A percentile compares a stretch with the other conserved stretches of the same genome.
phyloP scores from a whole-genome alignment of 345 rosid genomes.

The Luvunga scandens region DNA sequence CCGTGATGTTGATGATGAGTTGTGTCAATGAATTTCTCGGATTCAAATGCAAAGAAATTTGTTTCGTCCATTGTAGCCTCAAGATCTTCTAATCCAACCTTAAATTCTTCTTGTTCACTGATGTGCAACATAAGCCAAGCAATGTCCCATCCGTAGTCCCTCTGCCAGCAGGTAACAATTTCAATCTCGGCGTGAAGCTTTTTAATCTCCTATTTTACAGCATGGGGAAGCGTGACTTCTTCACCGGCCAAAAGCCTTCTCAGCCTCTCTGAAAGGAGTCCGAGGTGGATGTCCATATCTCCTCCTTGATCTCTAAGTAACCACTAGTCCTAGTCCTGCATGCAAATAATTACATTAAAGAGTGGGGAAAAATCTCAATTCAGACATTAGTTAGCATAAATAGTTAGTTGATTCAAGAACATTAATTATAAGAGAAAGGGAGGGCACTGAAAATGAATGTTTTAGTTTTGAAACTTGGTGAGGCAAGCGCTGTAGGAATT shows the following conservation, averaged over 20 bases:
- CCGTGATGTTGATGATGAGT: not conserved
- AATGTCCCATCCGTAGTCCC: not conserved
- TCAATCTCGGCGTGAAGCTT: not conserved
- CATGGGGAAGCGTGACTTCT: not conserved
- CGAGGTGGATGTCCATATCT: not conserved
- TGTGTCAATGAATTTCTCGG: not conserved
- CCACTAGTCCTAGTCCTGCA: not conserved
- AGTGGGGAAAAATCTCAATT: no score
- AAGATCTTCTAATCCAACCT: not conserved
- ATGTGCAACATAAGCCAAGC: not conserved
- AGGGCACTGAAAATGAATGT: no score
- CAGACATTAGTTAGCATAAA: no score
- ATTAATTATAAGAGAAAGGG: no score
- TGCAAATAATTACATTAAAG: not conserved
- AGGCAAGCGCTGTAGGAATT: no score
- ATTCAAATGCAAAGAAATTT: not conserved
- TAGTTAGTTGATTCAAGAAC: no score
- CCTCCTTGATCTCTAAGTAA: no score
- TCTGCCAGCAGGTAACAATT: not conserved
- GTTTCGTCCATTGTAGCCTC: not conserved
- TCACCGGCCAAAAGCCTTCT: not conserved
- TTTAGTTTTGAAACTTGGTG: no score
- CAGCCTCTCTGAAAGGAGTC: not conserved
- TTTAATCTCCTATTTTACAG: not conserved
- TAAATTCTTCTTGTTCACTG: no score